phyloP scores from a whole-genome alignment of 768 basidiomycete genomes.

The Antrodiella citrinella region DNA sequence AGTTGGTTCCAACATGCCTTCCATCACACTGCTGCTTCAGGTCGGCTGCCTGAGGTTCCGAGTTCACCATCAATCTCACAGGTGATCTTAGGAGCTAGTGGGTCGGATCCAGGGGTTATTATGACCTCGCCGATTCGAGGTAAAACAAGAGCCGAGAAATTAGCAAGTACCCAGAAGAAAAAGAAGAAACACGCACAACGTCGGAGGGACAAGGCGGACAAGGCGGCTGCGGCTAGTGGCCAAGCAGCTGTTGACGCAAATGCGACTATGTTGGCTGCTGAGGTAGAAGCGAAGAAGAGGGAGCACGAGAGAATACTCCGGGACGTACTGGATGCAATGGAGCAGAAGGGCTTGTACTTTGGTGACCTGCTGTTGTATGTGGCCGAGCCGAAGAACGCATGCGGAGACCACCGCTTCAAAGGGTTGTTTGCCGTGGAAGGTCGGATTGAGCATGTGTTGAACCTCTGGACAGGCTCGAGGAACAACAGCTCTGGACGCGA shows the following conservation, averaged over 20 bases:
- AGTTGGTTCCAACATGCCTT: too few relatives aligned
- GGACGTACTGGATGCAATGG: neutral
- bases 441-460: neutral
- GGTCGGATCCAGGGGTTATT: too few relatives aligned
- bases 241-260: too few relatives aligned
- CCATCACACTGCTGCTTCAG: too few relatives aligned
- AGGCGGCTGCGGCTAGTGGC: too few relatives aligned
- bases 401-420: neutral
- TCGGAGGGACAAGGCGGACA: too few relatives aligned
- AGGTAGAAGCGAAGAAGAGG: neutral
- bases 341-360: neutral
- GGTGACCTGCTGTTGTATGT: neutral
- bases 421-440: slow-evolving; percentile 1
- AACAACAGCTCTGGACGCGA: neutral
- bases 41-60: too few relatives aligned
- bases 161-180: neutral
- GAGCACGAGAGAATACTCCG: neutral
- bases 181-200: neutral
- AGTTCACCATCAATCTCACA: too few relatives aligned
- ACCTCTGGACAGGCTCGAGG: neutral
- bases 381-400: neutral
- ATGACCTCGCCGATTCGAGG: neutral
- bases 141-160: neutral
- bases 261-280: too few relatives aligned
- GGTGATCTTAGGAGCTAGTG: too few relatives aligned